Conservation (phyloP, 352 stramenopile species). For the Phytophthora idaei region DNA sequence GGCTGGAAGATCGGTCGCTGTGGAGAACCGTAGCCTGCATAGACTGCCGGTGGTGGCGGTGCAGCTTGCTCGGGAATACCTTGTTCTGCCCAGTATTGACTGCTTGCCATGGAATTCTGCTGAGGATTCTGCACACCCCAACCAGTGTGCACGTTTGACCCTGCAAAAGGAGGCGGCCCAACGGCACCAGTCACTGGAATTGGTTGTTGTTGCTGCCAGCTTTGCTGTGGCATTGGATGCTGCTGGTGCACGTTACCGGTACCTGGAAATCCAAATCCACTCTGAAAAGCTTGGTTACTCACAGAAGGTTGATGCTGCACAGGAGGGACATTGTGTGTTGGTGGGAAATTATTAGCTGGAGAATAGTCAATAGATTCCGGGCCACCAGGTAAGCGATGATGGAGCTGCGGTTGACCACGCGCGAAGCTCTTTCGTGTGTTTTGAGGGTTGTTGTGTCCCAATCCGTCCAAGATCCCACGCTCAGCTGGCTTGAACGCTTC, state of each 20-base stretch:
- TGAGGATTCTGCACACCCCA: conserved; percentile 7
- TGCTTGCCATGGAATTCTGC: conserved; percentile 12
- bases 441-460: conserved; percentile 49
- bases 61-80: conserved; percentile 1
- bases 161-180: not conserved
- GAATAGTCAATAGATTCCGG: conserved; percentile 11
- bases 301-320: conserved; percentile 5
- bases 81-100: conserved; percentile 21
- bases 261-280: conserved; percentile 2
- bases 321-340: not conserved
- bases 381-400: conserved; percentile 22
- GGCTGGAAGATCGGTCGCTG: not conserved
- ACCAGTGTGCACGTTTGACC: conserved; percentile 6
- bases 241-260: conserved; percentile 9
- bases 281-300: conserved; percentile 12
- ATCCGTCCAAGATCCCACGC: conserved; percentile 47
- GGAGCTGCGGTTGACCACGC: conserved; percentile 41
- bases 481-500: conserved; percentile 11
- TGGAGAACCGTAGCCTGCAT: conserved; percentile 2
- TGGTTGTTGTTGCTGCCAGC: conserved; percentile 17
- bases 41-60: not conserved
- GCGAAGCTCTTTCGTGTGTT: conserved; percentile 45
- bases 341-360: conserved; percentile 2
- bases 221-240: conserved; percentile 18
- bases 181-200: not conserved